A percentile compares a stretch with the other conserved stretches of the same genome.
phyloP scores from a whole-genome alignment of 805 yeast genomes.

The Candida rishiriensis region DNA sequence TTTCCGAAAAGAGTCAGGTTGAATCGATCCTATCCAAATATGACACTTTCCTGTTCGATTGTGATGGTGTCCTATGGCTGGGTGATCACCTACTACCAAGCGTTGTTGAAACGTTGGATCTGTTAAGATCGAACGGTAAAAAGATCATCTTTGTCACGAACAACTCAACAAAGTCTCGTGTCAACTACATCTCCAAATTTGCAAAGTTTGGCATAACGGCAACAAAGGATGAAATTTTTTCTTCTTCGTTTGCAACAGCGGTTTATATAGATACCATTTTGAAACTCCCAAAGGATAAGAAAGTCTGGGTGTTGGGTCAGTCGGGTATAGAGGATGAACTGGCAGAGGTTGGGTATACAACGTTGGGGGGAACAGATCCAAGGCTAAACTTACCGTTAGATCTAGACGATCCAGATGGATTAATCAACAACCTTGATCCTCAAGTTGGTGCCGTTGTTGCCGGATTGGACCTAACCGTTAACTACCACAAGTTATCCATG shows the following conservation, averaged over 20 bases:
- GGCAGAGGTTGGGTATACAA: constrained; percentile 62
- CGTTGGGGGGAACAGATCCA: constrained; percentile 83
- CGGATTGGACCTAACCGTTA: constrained; percentile 74
- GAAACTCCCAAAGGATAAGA: constrained; percentile 66
- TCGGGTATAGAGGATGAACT: constrained; percentile 81
- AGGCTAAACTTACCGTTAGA: constrained; percentile 49
- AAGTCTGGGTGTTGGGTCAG: constrained; percentile 89
- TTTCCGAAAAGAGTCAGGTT: constrained; percentile 44
- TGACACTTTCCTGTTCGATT: constrained; percentile 89
- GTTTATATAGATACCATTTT: constrained; percentile 75
- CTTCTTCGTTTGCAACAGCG: constrained; percentile 89
- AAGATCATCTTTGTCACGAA: constrained; percentile 87
- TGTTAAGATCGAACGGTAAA: constrained; percentile 54
- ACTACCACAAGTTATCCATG: constrained; percentile 75
- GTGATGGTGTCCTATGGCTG: constrained; percentile 96
- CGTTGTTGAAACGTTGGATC: constrained; percentile 67
- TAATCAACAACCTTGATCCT: constrained; percentile 59
- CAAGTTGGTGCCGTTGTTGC: constrained; percentile 84
- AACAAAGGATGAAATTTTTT: constrained; percentile 69
- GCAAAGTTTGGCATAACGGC: constrained; percentile 49
- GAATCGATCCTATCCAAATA: constrained; percentile 53
- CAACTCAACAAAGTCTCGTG: constrained; percentile 88
- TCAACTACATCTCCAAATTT: constrained; percentile 73
- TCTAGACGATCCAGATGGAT: constrained; percentile 51
- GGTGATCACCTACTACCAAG: constrained; percentile 79